Conservation (phyloP, 192 early-diverging fungal species). For the Linnemannia exigua region DNA sequence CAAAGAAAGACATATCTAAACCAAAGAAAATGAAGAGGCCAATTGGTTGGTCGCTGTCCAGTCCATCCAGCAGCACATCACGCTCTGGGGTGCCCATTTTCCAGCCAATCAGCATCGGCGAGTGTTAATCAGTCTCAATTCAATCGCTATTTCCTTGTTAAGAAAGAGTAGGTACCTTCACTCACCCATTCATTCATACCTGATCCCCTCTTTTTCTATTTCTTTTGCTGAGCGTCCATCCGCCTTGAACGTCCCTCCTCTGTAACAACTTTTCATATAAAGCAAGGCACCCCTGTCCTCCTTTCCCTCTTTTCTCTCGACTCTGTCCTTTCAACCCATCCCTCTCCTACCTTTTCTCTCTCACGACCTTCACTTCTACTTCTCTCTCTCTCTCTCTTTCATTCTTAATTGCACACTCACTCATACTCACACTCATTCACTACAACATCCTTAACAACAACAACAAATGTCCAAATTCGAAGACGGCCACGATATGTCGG, state of each 20-base stretch:
- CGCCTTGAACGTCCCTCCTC: not conserved
- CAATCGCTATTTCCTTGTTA: not conserved
- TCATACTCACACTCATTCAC: not conserved
- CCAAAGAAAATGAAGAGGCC: not conserved
- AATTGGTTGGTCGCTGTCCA: not conserved
- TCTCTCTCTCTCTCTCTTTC: not conserved
- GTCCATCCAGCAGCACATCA: not conserved
- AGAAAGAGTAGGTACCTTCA: not conserved
- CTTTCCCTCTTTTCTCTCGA: not conserved
- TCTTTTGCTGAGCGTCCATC: not conserved
- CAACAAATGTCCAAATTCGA: conserved; percentile 23
- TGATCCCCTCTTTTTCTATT: not conserved
- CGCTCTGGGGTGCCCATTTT: not conserved
- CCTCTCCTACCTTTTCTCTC: not conserved
- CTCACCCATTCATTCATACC: not conserved
- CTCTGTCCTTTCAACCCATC: not conserved
- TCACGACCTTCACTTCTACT: not conserved
- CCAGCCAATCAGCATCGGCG: not conserved
- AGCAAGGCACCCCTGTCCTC: not conserved
- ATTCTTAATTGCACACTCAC: not conserved
- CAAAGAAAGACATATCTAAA: not conserved
- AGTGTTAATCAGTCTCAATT: not conserved
- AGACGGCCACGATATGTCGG: conserved; percentile 2
- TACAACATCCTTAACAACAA: not conserved
- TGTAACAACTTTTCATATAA: not conserved